Conservation (phyloP, 371 early-diverging fungal species). For the Circinella minor region DNA sequence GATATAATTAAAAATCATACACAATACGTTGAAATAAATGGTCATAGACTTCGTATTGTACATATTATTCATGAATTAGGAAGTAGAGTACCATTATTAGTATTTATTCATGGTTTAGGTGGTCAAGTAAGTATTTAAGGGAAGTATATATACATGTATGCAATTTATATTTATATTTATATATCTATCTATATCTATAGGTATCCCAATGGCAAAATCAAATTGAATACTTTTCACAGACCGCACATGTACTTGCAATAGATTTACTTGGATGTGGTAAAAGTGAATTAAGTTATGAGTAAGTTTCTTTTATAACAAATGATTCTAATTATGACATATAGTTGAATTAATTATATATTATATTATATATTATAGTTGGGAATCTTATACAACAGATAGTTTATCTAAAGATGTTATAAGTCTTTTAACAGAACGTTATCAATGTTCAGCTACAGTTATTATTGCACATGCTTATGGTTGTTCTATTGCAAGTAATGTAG, state of each 20-base stretch:
- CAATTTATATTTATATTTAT: too few relatives aligned
- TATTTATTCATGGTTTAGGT: conserved; percentile 77
- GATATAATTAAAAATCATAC: conserved; percentile 49
- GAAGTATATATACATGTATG: too few relatives aligned
- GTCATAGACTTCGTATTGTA: conserved; percentile 64
- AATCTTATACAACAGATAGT: conserved; percentile 61
- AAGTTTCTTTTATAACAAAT: background rate
- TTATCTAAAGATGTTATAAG: conserved; percentile 58
- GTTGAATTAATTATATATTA: background rate
- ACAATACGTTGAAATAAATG: conserved; percentile 60
- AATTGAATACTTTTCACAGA: conserved; percentile 69
- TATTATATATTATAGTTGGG: conserved; percentile 25
- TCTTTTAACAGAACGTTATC: conserved; percentile 60
- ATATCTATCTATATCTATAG: conserved; percentile 36
- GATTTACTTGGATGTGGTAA: conserved; percentile 73
- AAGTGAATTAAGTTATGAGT: conserved; percentile 50
- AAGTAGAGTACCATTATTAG: conserved; percentile 66
- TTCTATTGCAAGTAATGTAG: conserved; percentile 59
- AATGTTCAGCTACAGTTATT: conserved; percentile 62
- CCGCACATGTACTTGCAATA: conserved; percentile 70
- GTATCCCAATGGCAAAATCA: conserved; percentile 71
- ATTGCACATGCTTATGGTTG: conserved; percentile 79
- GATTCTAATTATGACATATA: too few relatives aligned
- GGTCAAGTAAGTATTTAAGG: conserved; percentile 58
- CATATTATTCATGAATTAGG: conserved; percentile 73